phyloP scores from a whole-genome alignment of 1,139 yeast species.

The Zygosaccharomyces pseudobailii region DNA sequence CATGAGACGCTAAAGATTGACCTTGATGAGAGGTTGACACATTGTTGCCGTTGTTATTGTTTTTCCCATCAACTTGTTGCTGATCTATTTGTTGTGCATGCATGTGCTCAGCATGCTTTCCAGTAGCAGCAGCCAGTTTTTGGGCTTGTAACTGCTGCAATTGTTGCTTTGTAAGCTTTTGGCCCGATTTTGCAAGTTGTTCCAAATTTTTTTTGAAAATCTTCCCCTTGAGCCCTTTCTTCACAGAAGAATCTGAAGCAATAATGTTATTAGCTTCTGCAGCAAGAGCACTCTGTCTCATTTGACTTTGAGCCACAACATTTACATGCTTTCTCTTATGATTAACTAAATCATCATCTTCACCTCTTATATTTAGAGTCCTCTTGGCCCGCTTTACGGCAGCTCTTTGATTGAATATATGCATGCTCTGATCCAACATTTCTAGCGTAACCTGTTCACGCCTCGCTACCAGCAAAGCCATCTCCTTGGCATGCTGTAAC shows the following conservation, averaged over 20 bases:
- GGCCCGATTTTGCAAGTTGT: slow-evolving; percentile 20
- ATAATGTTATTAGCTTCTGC: slow-evolving; percentile 13
- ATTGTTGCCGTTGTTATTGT: slow-evolving; percentile 16
- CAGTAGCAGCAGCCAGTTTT: slow-evolving; percentile 6
- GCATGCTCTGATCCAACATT: slow-evolving; percentile 20
- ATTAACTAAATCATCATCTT: slow-evolving; percentile 76
- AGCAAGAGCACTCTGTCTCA: slow-evolving; percentile 16
- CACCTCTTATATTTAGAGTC: slow-evolving; percentile 69
- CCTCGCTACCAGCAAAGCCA: slow-evolving; percentile 65
- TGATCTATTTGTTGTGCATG: slow-evolving; percentile 10
- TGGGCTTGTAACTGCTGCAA: slow-evolving; percentile 17
- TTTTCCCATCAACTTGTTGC: slow-evolving; percentile 8
- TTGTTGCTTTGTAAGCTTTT: slow-evolving; percentile 25
- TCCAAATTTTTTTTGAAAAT: slow-evolving; percentile 22
- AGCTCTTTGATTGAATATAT: slow-evolving; percentile 46
- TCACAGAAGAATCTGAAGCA: slow-evolving; percentile 15
- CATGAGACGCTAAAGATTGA: slow-evolving; percentile 45
- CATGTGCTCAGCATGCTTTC: slow-evolving; percentile 2
- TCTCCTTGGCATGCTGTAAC: slow-evolving; percentile 67
- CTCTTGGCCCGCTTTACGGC: slow-evolving; percentile 72
- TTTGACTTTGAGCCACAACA: slow-evolving; percentile 32
- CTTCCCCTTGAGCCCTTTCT: slow-evolving; percentile 16
- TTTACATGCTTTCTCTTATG: slow-evolving; percentile 63
- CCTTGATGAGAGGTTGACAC: slow-evolving; percentile 18
- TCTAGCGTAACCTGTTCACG: slow-evolving; percentile 47